Conservation (phyloP, 2,329 filamentous ascomycete genomes). For the Ophiostoma perfectum region DNA sequence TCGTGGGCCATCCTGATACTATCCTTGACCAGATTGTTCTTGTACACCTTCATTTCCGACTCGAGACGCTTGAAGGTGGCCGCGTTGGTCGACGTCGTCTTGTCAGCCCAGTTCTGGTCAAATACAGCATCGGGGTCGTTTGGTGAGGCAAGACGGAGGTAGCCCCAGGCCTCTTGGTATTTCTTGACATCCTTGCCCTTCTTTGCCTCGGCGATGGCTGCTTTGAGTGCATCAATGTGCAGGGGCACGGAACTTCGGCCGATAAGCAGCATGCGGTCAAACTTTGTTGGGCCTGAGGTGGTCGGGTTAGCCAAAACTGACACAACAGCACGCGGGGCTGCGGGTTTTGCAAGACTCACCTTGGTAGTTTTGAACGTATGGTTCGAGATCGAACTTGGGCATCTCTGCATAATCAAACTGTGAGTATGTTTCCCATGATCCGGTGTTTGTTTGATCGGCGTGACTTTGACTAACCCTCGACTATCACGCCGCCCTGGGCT, state of each 20-base stretch:
- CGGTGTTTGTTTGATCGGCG: not conserved
- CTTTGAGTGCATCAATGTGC: slow-evolving; percentile 71
- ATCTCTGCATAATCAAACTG: slow-evolving; percentile 46
- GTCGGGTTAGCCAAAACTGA: not conserved
- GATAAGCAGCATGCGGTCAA: slow-evolving; percentile 76
- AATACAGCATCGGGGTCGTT: slow-evolving; percentile 60
- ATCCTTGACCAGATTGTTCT: slow-evolving; percentile 95
- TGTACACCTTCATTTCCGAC: slow-evolving; percentile 81
- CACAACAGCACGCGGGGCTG: not conserved
- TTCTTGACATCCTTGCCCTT: slow-evolving; percentile 63
- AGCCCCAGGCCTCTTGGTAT: slow-evolving; percentile 65
- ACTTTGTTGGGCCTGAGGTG: slow-evolving; percentile 65
- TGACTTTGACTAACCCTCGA: slow-evolving; percentile 40
- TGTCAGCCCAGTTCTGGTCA: slow-evolving; percentile 72
- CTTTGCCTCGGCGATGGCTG: slow-evolving; percentile 71
- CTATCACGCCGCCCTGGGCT: slow-evolving; percentile 42
- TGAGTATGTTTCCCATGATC: not conserved
- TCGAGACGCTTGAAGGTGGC: slow-evolving; percentile 72
- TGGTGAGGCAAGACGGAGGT: slow-evolving; percentile 58
- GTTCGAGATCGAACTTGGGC: slow-evolving; percentile 86
- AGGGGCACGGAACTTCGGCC: slow-evolving; percentile 72
- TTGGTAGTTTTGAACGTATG: slow-evolving; percentile 81
- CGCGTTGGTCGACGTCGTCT: slow-evolving; percentile 59
- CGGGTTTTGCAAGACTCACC: not conserved
- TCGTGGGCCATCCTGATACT: slow-evolving; percentile 91